A percentile compares a stretch with the other conserved stretches of the same genome.
These are phyloP conservation scores for Fusarium chaquense DNA, from an alignment of 2,329 filamentous ascomycete species.

Conservation along the genomic window DNA sequence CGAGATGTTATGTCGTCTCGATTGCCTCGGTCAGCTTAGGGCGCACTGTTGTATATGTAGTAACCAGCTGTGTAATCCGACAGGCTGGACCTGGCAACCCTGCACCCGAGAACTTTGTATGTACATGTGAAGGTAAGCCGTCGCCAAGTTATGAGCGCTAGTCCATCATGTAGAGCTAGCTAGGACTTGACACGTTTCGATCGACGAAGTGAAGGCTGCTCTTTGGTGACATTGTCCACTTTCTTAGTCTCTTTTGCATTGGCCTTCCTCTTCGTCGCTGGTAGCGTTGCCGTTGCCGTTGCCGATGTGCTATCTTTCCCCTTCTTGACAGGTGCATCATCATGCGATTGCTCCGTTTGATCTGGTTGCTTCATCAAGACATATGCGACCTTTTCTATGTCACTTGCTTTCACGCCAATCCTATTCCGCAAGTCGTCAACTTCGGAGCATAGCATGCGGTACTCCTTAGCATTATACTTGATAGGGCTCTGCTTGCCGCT, in stretches of 20 bases:
- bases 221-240: constrained; percentile 29
- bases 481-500: constrained; percentile 64
- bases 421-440: constrained; percentile 59
- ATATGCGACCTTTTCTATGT: constrained; percentile 78
- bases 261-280: constrained; percentile 43
- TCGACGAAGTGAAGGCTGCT: constrained; percentile 37
- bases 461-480: constrained; percentile 79
- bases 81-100: not conserved
- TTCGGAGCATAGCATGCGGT: constrained; percentile 64
- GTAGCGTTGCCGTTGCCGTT: constrained; percentile 6
- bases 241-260: constrained; percentile 10
- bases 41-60: constrained; percentile 8
- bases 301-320: constrained; percentile 16
- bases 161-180: constrained; percentile 13
- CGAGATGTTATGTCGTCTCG: constrained; percentile 9
- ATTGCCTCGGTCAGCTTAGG: constrained; percentile 9
- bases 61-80: constrained; percentile 4
- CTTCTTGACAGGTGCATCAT: constrained; percentile 15
- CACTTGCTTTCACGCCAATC: constrained; percentile 67
- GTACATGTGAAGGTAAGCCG: not conserved
- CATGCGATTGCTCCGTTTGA: constrained; percentile 11
- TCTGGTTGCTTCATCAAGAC: constrained; percentile 67
- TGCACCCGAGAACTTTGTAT: not conserved
- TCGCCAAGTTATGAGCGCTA: constrained; percentile 1
- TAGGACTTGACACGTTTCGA: constrained; percentile 45